Conservation (phyloP, 169 alveolate species). For the Plasmodium yoelii region DNA sequence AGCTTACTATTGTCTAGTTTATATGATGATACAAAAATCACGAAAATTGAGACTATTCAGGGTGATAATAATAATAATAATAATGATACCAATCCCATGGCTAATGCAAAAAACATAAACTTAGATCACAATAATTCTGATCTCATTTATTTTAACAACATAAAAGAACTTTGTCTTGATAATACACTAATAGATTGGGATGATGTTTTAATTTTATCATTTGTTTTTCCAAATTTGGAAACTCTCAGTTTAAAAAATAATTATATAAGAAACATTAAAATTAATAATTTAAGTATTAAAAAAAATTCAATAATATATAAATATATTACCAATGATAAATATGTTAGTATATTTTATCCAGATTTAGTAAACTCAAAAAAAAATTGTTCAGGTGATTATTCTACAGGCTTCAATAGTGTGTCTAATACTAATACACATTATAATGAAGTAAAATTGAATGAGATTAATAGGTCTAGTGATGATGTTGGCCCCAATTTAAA, state of each 20-base stretch:
- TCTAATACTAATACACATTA: background rate
- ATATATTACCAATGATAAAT: constrained; percentile 16
- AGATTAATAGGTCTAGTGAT: background rate
- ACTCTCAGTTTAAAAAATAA: constrained; percentile 50
- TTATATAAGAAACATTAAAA: constrained; percentile 41
- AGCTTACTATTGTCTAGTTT: background rate
- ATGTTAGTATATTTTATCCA: background rate
- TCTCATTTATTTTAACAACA: constrained; percentile 39
- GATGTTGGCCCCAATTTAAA: background rate
- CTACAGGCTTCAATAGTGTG: background rate
- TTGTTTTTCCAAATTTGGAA: constrained; percentile 65
- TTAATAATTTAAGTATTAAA: constrained; percentile 8
- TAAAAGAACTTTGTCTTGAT: constrained; percentile 59
- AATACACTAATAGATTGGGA: constrained; percentile 58
- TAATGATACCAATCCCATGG: background rate
- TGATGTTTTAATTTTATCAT: constrained; percentile 48
- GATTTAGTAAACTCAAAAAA: background rate
- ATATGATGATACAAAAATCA: background rate
- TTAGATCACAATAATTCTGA: background rate
- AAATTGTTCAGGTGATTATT: background rate
- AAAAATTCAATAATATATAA: constrained; percentile 11
- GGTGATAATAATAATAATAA: background rate
- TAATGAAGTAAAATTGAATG: background rate
- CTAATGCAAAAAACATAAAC: background rate
- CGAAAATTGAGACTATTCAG: background rate